A percentile compares a stretch with the other conserved stretches of the same genome.
Conservation (phyloP, 1,284 basidiomycete species). For the Moesziomyces parantarcticus region DNA sequence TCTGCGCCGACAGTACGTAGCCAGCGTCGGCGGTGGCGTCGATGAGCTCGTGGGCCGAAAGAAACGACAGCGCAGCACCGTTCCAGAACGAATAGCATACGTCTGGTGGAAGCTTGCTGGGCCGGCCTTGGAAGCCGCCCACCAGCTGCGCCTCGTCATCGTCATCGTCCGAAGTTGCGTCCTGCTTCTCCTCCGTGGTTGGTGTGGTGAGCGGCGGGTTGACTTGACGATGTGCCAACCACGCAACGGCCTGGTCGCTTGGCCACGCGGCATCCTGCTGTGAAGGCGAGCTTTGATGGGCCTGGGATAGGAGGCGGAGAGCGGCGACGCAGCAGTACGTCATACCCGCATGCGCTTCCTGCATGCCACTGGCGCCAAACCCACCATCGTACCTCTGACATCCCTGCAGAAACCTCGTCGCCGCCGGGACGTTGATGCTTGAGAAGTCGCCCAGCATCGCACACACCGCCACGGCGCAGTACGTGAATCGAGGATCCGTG, state of each 20-base stretch:
- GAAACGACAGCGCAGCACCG: conserved; percentile 52
- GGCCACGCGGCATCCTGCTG: conserved; percentile 3
- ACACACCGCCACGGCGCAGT: conserved; percentile 86
- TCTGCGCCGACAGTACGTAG: conserved; percentile 58
- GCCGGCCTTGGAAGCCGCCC: conserved; percentile 57
- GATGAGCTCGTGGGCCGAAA: conserved; percentile 45
- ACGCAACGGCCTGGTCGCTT: conserved; percentile 9
- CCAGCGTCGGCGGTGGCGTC: conserved; percentile 40
- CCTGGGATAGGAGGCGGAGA: conserved; percentile 72
- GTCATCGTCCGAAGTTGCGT: conserved; percentile 12
- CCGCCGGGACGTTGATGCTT: conserved; percentile 75
- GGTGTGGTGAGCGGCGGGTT: background rate
- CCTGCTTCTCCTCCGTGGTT: background rate
- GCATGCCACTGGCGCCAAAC: conserved; percentile 81
- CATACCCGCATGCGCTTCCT: conserved; percentile 92
- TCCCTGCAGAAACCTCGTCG: conserved; percentile 74
- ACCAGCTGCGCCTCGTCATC: conserved; percentile 11
- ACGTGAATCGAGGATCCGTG: conserved; percentile 82
- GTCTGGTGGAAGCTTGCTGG: conserved; percentile 51
- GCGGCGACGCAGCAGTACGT: conserved; percentile 90
- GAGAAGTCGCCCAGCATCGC: conserved; percentile 82
- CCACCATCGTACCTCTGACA: conserved; percentile 89
- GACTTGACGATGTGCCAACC: conserved; percentile 39
- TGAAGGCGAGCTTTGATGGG: too few relatives aligned
- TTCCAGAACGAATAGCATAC: conserved; percentile 67